Evolutionary conservation across 805 yeast species (phyloP).

Genomic region (Starmerella scarabaei): DNA sequence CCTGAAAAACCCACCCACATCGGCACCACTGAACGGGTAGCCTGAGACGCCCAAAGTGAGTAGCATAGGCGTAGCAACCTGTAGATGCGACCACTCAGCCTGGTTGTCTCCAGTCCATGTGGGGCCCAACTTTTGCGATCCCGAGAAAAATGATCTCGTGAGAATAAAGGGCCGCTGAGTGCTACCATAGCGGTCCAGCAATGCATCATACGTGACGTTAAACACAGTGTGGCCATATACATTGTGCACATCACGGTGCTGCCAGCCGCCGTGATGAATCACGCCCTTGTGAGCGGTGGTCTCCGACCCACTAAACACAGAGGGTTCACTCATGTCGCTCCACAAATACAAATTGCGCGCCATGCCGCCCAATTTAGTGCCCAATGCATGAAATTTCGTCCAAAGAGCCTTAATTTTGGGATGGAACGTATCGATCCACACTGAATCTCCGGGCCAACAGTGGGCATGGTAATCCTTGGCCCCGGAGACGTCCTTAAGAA

Average conservation of each 20-base stretch:
- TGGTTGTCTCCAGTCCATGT: slow-evolving; percentile 98
- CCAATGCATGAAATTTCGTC: slow-evolving; percentile 38
- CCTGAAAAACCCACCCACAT: slow-evolving; percentile 94
- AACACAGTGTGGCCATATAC: slow-evolving; percentile 68
- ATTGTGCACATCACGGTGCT: slow-evolving; percentile 86
- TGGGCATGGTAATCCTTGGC: slow-evolving; percentile 53
- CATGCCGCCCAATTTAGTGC: slow-evolving; percentile 34
- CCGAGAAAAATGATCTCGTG: slow-evolving; percentile 78
- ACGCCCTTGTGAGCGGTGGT: slow-evolving; percentile 75
- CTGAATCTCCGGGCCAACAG: slow-evolving; percentile 96
- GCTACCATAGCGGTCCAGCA: slow-evolving; percentile 37
- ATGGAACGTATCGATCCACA: slow-evolving; percentile 81
- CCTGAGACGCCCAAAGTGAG: slow-evolving; percentile 71
- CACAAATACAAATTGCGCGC: slow-evolving; percentile 67
- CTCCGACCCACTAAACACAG: slow-evolving; percentile 90
- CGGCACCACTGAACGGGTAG: slow-evolving; percentile 90
- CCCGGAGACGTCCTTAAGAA: slow-evolving; percentile 31
- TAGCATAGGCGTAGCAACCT: slow-evolving; percentile 74
- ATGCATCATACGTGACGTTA: slow-evolving; percentile 62
- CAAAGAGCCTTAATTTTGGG: slow-evolving; percentile 50
- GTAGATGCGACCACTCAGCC: slow-evolving; percentile 82
- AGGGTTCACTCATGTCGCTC: slow-evolving; percentile 99
- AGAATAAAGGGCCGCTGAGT: slow-evolving; percentile 68
- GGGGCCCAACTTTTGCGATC: slow-evolving; percentile 83
- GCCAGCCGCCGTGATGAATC: slow-evolving; percentile 67